Percentiles rank a stretch among this genome's conserved stretches.
These are phyloP conservation scores for Ceriops zippeliana DNA, from an alignment of 345 rosid species.

Conservation along the genomic window DNA sequence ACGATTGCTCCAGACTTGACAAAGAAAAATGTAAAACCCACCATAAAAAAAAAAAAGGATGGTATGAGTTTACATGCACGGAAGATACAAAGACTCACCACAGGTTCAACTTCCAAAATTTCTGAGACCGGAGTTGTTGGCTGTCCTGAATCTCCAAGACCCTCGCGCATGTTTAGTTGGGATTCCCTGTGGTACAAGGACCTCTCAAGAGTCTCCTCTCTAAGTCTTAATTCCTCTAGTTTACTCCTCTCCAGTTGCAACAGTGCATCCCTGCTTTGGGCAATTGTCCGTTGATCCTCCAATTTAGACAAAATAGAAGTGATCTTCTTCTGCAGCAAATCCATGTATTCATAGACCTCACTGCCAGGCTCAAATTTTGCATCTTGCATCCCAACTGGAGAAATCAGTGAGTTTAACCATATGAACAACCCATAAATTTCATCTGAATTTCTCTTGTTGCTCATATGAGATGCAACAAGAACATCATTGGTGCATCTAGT, in stretches of 20 bases:
- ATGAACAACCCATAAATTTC: conserved; percentile 52
- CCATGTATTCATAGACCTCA: conserved; percentile 50
- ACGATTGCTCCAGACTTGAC: background rate
- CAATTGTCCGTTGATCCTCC: conserved; percentile 46
- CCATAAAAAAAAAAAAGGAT: too few species aligned
- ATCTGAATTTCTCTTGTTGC: conserved; percentile 48
- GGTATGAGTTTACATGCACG: too few species aligned
- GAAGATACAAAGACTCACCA: conserved; percentile 47
- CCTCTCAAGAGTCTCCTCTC: conserved; percentile 59
- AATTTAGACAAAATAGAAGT: conserved; percentile 52
- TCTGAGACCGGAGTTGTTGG: conserved; percentile 46
- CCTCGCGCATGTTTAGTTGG: conserved; percentile 51
- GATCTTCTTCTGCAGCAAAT: conserved; percentile 55
- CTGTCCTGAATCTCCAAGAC: conserved; percentile 35
- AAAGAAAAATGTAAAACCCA: background rate
- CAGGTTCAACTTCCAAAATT: conserved; percentile 81
- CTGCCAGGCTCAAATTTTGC: conserved; percentile 36
- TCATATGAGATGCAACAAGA: conserved; percentile 67
- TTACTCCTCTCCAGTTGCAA: conserved; percentile 68
- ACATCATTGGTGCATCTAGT: conserved; percentile 88
- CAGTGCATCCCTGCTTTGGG: conserved; percentile 56
- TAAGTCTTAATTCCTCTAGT: conserved; percentile 61
- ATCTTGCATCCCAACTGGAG: conserved; percentile 41
- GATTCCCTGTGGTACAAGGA: conserved; percentile 64
- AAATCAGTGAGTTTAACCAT: conserved; percentile 58